Percentiles rank a stretch among this genome's conserved stretches.
These are phyloP conservation scores for Chrysochromulina tobinii DNA, from an alignment of 78 protist genomes.

Conservation along the genomic window DNA sequence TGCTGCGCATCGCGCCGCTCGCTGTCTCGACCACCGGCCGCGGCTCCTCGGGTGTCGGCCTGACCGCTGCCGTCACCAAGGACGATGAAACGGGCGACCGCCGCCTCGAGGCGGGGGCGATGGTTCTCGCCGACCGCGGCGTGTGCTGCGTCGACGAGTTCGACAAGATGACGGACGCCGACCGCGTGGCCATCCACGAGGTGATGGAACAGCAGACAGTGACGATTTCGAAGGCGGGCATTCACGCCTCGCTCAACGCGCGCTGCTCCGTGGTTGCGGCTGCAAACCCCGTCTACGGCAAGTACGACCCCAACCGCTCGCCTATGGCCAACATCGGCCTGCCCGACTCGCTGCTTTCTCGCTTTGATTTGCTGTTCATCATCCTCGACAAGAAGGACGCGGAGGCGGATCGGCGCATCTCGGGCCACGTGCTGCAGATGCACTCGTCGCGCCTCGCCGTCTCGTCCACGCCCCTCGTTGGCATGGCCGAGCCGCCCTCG, in stretches of 20 bases:
- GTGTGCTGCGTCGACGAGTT: constrained; percentile 96
- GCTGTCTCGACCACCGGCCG: constrained; percentile 97
- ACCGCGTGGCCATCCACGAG: constrained; percentile 56
- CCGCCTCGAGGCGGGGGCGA: constrained; percentile 99
- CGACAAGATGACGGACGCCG: constrained; percentile 88
- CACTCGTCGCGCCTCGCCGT: constrained; percentile 53
- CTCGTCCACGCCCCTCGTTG: not conserved
- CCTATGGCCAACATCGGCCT: constrained; percentile 84
- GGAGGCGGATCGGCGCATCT: constrained; percentile 46
- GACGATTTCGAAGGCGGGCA: constrained; percentile 99
- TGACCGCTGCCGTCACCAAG: constrained; percentile 97
- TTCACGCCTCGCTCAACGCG: constrained; percentile 97
- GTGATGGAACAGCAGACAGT: constrained; percentile 99
- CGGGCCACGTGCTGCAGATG: constrained; percentile 83
- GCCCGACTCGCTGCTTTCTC: constrained; percentile 98
- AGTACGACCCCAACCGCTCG: constrained; percentile 63
- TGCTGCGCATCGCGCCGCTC: constrained; percentile 90
- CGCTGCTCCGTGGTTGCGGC: constrained; percentile 99
- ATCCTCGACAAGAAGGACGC: constrained; percentile 78
- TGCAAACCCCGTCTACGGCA: constrained; percentile 99
- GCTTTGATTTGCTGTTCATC: constrained; percentile 99
- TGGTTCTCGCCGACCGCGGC: constrained; percentile 99
- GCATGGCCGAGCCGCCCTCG: not conserved
- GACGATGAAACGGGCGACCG: constrained; percentile 96
- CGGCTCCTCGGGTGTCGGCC: constrained; percentile 99